These are phyloP conservation scores for Caryopteris hybrid DNA, from an alignment of 305 asterid species.

Conservation along the genomic window DNA sequence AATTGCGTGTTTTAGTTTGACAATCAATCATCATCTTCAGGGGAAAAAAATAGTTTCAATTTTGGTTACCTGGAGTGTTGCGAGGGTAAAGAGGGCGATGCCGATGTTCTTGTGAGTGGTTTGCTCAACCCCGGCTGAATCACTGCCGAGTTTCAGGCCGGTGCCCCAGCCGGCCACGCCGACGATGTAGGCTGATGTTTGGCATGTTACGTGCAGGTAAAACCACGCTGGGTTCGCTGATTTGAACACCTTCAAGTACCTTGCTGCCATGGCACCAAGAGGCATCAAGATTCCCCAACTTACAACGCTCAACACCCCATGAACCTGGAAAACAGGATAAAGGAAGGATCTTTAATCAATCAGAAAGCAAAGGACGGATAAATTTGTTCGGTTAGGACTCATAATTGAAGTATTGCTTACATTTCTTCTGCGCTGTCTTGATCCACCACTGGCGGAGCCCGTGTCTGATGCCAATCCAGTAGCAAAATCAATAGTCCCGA, in stretches of 20 bases:
- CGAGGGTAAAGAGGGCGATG: slow-evolving; percentile 61
- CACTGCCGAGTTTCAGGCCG: slow-evolving; percentile 74
- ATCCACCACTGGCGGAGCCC: slow-evolving; percentile 19
- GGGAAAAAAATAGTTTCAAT: too few relatives aligned
- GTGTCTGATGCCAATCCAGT: slow-evolving; percentile 30
- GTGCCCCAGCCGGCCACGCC: slow-evolving; percentile 97
- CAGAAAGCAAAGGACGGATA: not conserved
- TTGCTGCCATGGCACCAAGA: slow-evolving; percentile 63
- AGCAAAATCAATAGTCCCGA: slow-evolving; percentile 45
- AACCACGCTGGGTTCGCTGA: slow-evolving; percentile 79
- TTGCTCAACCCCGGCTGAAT: slow-evolving; percentile 45
- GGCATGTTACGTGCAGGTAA: slow-evolving; percentile 66
- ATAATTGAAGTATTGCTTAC: slow-evolving; percentile 28
- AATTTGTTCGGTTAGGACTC: not conserved
- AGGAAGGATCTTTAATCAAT: not conserved
- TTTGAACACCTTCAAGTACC: slow-evolving; percentile 79
- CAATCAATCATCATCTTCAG: too few relatives aligned
- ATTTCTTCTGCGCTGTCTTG: slow-evolving; percentile 35
- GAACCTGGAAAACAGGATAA: slow-evolving; percentile 32
- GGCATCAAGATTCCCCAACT: slow-evolving; percentile 95
- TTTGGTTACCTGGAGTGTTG: slow-evolving; percentile 59
- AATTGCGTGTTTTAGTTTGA: not conserved
- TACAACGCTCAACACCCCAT: slow-evolving; percentile 73
- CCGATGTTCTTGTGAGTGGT: slow-evolving; percentile 60
- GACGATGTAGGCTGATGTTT: slow-evolving; percentile 57